Evolutionary conservation across 345 rosid species (phyloP).

Genomic region (Camelina sativa): DNA sequence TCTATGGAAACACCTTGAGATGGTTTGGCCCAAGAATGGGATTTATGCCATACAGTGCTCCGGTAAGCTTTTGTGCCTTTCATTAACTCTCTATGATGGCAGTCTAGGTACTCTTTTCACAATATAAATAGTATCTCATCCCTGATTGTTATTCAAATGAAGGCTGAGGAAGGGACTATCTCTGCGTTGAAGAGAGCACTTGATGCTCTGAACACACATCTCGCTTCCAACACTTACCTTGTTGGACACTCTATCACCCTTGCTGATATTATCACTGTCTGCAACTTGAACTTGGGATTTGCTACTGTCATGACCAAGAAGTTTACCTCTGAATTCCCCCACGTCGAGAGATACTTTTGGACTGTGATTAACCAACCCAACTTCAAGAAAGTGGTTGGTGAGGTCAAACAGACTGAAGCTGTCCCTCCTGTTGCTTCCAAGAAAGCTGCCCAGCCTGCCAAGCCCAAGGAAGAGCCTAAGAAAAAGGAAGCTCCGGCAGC

Average conservation of each 20-base stretch:
- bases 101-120: not conserved
- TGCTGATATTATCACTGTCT: slow-evolving; percentile 79
- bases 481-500: slow-evolving; percentile 62
- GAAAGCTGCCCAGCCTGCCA: slow-evolving; percentile 70
- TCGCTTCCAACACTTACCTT: slow-evolving; percentile 79
- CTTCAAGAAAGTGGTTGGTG: slow-evolving; percentile 80
- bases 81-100: not conserved
- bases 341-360: slow-evolving; percentile 98
- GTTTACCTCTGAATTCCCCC: slow-evolving; percentile 90
- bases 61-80: slow-evolving; percentile 50
- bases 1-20: slow-evolving; percentile 57
- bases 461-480: slow-evolving; percentile 75
- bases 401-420: slow-evolving; percentile 76
- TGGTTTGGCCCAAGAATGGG: slow-evolving; percentile 85
- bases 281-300: slow-evolving; percentile 74
- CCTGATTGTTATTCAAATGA: slow-evolving; percentile 19
- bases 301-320: slow-evolving; percentile 62
- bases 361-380: slow-evolving; percentile 93
- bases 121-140: not conserved
- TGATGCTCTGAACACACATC: slow-evolving; percentile 72
- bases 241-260: slow-evolving; percentile 90
- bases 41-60: slow-evolving; percentile 59
- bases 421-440: slow-evolving; percentile 62
- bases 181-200: slow-evolving; percentile 79
- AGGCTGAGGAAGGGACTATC: slow-evolving; percentile 88